Evolutionary conservation across 73 alveolate genomes (phyloP).

Genomic region (Paramecium sonneborni): DNA sequence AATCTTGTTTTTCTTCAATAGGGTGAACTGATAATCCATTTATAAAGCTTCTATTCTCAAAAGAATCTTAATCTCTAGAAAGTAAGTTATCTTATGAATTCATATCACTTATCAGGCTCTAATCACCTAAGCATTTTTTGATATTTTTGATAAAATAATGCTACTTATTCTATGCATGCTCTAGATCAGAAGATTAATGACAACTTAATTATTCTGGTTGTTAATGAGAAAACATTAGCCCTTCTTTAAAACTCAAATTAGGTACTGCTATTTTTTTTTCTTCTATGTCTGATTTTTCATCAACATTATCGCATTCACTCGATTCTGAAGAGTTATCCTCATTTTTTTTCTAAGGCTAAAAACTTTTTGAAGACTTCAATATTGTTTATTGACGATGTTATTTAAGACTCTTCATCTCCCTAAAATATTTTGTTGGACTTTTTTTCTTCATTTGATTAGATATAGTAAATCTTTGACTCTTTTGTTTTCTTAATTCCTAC

Average conservation of each 20-base stretch:
- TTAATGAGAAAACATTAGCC: background rate
- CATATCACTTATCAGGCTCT: background rate
- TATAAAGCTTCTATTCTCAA: background rate
- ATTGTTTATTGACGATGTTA: background rate
- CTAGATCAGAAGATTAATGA: background rate
- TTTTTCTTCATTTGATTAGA: background rate
- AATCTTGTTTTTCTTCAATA: background rate
- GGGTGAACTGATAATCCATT: background rate
- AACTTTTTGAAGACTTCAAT: background rate
- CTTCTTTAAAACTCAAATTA: background rate
- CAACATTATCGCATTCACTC: background rate
- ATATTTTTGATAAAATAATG: background rate
- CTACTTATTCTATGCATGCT: background rate
- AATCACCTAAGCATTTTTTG: background rate
- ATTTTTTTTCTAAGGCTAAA: background rate
- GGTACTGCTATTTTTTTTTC: background rate
- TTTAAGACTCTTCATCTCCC: background rate
- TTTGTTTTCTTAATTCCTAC: background rate
- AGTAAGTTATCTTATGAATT: background rate
- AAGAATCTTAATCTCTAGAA: background rate
- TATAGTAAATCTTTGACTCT: background rate
- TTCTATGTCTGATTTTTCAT: background rate
- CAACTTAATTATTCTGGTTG: background rate
- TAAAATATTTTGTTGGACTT: background rate
- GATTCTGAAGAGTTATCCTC: background rate